Evolutionary conservation across 768 basidiomycete genomes (phyloP), one percentile per base, ranked within the genome.

Genomic region (Xerocomellus intermedius): DNA sequence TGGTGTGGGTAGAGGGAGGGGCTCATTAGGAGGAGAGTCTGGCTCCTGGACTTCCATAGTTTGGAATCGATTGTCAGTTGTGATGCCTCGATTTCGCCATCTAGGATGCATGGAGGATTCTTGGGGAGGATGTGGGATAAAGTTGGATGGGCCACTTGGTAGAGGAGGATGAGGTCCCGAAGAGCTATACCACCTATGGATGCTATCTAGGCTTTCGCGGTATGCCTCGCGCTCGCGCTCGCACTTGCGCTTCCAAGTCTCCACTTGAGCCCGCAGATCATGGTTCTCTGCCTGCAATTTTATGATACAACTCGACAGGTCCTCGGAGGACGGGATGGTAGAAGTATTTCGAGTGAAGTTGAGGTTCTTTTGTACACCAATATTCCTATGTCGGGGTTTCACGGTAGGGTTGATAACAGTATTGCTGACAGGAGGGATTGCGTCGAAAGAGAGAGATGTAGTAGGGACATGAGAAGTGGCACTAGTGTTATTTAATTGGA

Each of bases 311-410:
- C 17, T 43, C 12, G 43, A 55, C 8, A 28, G 26, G 12, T 60
- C 54, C 35, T 49, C 48, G 33, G 45, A 48, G 32, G 56, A 50
- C 32, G 51, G 47, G 2, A 1, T 26, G 19, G 19, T 42, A 9
- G 45, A 33, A 39, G 55, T 39, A 24, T 28, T 36, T 52, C 66
- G 69, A 32, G 60, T 53, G 42, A 69, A 70, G 35, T 58, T 56
- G 39, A 55, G 42, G 30, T 47, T 50, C 41, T 58, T 66, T 61
- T 66, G 69, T 48, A 70, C 64, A 59, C 55, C 60, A 45, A 62
- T 22, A 21, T 65, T 53, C 36, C 26, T 62, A 57, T 70, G 61
- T 45, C 51, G 44, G 32, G 26, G 50, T 54, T 54, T 48, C 47
- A 21, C 8, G 26, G 22, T 35, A 39, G 57, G 42, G 36, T 2